Evolutionary conservation across 1,284 basidiomycete species (phyloP), one percentile per base, ranked within the genome.

Genomic region (Fomes fomentarius): DNA sequence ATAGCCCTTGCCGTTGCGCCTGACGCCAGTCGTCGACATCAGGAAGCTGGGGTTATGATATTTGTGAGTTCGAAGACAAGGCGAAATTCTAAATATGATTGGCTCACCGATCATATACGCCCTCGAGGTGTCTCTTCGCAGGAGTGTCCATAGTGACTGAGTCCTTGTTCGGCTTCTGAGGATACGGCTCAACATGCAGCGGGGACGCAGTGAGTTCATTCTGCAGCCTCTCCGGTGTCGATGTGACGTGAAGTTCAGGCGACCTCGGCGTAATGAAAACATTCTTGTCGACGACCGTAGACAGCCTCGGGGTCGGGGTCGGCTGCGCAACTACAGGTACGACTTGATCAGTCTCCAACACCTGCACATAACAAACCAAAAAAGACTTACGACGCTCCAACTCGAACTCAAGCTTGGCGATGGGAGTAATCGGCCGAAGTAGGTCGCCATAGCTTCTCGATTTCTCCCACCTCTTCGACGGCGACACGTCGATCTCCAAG

Each of bases 1-100:
- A 61, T 91, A 91, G 11, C 89, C 88, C 61, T 82, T 85, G 2
- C 88, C 88, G 10, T 85, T 72, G 17, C 88, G 85, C 65, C 85
- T 89, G 35, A 91, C 86, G 26, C 85, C 85, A 4, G 84, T 81
- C 0, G 87, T 87, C 8, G 87, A 84, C 85, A 89, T 88, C 26
- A 91, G 75, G 74, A 91, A 86, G 35, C 68, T 69, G 22, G 1
- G 24, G 2, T 11, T 11, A 24, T 9, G 21, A 12, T 3, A 12
- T 19, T 24, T 2, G 19, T n/a, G 24, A 19, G 7, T n/a, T n/a
- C 35, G 5, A 24, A 40, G 21, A 4, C 21, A 22, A 19, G 28
- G 10, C 11, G 11, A 2, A 19, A 24, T 24, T 24, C 35, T 4
- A 24, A 14, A 10, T 8, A 41, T 15, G 25, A 48, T 30, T 12